Base-by-base conservation (phyloP, 192 early-diverging fungal species). In the Phycomyces nitens region DNA sequence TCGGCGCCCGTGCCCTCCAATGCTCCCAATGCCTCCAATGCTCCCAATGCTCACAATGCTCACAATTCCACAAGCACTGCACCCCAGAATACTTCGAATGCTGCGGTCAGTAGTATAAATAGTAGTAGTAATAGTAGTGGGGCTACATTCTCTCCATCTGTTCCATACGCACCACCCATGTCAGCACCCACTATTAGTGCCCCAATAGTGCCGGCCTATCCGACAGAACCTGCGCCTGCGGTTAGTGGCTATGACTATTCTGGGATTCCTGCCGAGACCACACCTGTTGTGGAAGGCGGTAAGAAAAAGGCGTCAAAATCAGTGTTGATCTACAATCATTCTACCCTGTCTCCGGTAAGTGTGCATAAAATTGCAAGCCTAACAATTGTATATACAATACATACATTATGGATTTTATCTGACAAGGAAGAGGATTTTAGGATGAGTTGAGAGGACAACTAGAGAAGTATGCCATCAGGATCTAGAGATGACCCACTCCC, bases 291-390 rank as follows among this genome's bases (percentile, higher is more conserved):
- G 27, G n/a, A 26, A 6, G 44, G 43, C 39, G 58, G 41, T 39
- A 51, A 61, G 47, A 43, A 69, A 44, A 62, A 65, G 59, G 39
- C 60, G 47, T 39, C 57, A 38, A 77, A 78, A 43, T 70, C 70
- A 26, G 62, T 79, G 27, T 57, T 81, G 20, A 60, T 84, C 39
- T 80, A 80, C 26, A 69, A 68, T 23, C 68, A 84, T 47, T 77
- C 74, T 26, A 79, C 80, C 56, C 60, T 80, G 2, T 84, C 82
- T 53, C 72, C 78, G 71, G 82, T 84, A 78, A 69, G 75, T 72
- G 22, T 21, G 26, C 3, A 11, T 24, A 8, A 21, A 9, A 53
- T 53, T 16, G 26, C 29, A 22, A 12, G 18, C 20, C 18, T 20
- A 6, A 18, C 42, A 14, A 60, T 16, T n/a, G 15, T 10, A 58